Conservation (phyloP, 2,329 filamentous ascomycete genomes). For the Pseudopyricularia javanii region DNA sequence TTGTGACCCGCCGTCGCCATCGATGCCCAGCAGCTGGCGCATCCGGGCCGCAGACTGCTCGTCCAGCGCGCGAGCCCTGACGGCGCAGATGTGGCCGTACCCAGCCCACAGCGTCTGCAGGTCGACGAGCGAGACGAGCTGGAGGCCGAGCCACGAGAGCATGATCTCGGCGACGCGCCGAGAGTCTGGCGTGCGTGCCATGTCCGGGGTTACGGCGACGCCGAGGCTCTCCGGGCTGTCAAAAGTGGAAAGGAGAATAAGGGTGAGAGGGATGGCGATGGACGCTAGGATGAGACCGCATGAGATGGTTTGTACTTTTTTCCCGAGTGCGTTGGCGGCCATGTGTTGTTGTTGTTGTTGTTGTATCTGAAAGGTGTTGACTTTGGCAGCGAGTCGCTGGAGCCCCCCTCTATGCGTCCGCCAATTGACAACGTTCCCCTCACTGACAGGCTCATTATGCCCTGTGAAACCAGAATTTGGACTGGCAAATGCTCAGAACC, state of each 20-base stretch:
- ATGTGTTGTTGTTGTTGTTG: not conserved
- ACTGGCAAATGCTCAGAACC: too few relatives aligned
- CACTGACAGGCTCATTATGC: too few relatives aligned
- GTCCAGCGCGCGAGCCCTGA: slow-evolving; percentile 25
- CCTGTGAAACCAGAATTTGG: too few relatives aligned
- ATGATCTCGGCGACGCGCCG: slow-evolving; percentile 24
- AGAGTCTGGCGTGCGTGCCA: slow-evolving; percentile 6
- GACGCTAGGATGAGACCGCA: not conserved
- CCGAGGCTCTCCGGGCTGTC: not conserved
- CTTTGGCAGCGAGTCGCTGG: too few relatives aligned
- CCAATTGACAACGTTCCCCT: too few relatives aligned
- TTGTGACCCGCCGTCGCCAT: not conserved
- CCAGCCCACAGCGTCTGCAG: slow-evolving; percentile 37
- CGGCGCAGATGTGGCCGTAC: slow-evolving; percentile 42
- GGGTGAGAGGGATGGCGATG: not conserved
- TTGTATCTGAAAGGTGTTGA: too few relatives aligned
- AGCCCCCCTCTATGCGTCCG: too few relatives aligned
- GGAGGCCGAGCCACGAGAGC: slow-evolving; percentile 24
- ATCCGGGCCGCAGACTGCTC: not conserved
- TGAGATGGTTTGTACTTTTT: not conserved
- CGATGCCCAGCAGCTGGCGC: not conserved
- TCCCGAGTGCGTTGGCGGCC: not conserved
- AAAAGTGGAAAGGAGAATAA: not conserved
- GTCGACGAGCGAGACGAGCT: slow-evolving; percentile 8
- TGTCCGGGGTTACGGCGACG: not conserved